A percentile compares a stretch with the other conserved stretches of the same genome.
phyloP scores from a whole-genome alignment of 306 rosid species.

The Chamaecrista fasciculata region DNA sequence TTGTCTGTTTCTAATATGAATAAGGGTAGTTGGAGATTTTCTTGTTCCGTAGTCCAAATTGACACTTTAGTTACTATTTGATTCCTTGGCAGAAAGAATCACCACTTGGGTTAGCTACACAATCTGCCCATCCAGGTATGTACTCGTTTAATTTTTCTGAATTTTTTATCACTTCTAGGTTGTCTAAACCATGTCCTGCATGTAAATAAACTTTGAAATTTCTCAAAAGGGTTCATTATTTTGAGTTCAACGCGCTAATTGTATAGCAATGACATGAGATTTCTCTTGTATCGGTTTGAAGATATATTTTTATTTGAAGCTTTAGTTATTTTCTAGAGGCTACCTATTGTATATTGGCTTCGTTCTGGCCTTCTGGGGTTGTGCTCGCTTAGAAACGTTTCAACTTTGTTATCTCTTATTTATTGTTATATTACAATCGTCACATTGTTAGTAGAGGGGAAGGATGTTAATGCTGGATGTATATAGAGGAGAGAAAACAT shows the following conservation, averaged over 20 bases:
- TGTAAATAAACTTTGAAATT: neutral
- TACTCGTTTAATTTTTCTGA: neutral
- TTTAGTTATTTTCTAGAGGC: neutral
- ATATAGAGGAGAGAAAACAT: neutral
- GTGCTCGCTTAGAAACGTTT: neutral
- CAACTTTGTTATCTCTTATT: neutral
- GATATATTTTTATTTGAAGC: neutral
- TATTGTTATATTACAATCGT: neutral
- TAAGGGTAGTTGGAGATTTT: too few relatives aligned
- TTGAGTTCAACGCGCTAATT: neutral
- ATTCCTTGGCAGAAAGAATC: slow-evolving; percentile 73
- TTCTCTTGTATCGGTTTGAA: neutral
- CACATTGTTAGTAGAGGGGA: neutral
- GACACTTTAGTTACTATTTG: neutral
- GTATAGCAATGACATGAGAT: neutral
- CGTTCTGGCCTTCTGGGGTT: neutral
- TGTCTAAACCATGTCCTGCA: neutral
- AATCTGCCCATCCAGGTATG: slow-evolving; percentile 91
- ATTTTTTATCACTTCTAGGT: neutral
- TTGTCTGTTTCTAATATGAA: too few relatives aligned
- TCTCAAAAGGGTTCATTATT: neutral
- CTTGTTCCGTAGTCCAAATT: neutral
- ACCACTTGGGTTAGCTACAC: slow-evolving; percentile 64
- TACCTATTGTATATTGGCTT: neutral
- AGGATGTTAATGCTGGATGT: neutral